Conservation (phyloP, 2,329 filamentous ascomycete genomes). For the Colletotrichum caudatum region DNA sequence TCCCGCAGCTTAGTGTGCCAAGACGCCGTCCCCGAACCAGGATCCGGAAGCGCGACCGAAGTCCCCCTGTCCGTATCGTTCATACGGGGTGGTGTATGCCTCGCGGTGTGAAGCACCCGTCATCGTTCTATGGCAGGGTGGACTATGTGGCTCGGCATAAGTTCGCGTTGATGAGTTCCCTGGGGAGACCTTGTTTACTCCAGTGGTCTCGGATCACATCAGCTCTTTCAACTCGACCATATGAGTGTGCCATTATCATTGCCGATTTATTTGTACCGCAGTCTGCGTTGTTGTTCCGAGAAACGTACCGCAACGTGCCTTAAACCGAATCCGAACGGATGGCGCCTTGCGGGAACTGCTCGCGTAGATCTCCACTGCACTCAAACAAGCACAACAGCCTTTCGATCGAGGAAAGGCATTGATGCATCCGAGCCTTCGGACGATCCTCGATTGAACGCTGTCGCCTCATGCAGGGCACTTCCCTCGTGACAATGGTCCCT, state of each 20-base stretch:
- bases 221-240: neutral
- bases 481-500: neutral
- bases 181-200: neutral
- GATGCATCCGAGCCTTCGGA: slow-evolving; percentile 16
- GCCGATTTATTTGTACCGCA: slow-evolving; percentile 11
- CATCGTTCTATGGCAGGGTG: neutral
- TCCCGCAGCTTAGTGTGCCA: neutral
- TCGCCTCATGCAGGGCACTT: neutral
- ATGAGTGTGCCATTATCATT: neutral
- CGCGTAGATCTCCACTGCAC: neutral
- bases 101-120: neutral
- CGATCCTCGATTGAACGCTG: neutral
- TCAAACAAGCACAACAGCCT: neutral
- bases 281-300: neutral
- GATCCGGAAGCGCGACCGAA: slow-evolving; percentile 6
- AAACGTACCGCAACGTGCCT: neutral
- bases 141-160: neutral
- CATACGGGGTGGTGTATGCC: too few species aligned
- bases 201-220: neutral
- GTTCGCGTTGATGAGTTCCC: neutral
- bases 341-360: neutral
- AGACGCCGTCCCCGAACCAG: neutral
- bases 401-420: neutral
- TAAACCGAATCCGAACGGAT: neutral
- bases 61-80: too few species aligned